Percentiles rank a stretch among this genome's conserved stretches.
Evolutionary conservation across 106 monocot species (phyloP).

Genomic region (Phalaenopsis aphrodite): DNA sequence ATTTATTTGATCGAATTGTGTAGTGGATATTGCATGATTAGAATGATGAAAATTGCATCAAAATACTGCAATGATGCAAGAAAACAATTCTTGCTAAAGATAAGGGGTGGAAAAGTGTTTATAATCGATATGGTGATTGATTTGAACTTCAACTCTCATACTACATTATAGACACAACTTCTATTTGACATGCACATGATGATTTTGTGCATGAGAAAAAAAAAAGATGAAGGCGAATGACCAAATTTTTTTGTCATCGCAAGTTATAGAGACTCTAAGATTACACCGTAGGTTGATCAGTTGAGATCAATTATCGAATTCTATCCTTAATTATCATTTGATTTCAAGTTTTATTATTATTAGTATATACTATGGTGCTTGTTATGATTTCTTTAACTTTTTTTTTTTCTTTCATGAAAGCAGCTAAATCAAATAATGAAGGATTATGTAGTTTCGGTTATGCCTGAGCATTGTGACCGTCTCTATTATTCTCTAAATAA

Average conservation of each 20-base stretch:
- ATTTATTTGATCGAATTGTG: background rate
- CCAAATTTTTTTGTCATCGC: constrained; percentile 3
- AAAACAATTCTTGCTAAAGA: constrained; percentile 8
- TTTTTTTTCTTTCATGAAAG: too few relatives aligned
- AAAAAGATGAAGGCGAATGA: constrained; percentile 19
- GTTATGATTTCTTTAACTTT: too few relatives aligned
- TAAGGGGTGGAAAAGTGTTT: constrained; percentile 13
- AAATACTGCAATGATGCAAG: constrained; percentile 11
- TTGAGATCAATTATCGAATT: constrained; percentile 18
- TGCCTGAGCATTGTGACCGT: too few relatives aligned
- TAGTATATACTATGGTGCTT: too few relatives aligned
- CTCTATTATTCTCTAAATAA: too few relatives aligned
- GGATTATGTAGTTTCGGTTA: too few relatives aligned
- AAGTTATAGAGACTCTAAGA: constrained; percentile 11
- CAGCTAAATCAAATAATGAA: too few relatives aligned
- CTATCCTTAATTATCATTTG: constrained; percentile 4
- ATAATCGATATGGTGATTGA: constrained; percentile 8
- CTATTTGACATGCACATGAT: constrained; percentile 10
- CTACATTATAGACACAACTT: background rate
- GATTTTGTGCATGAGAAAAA: constrained; percentile 9
- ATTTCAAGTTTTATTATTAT: too few relatives aligned
- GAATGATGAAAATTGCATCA: constrained; percentile 16
- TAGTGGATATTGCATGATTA: constrained; percentile 19
- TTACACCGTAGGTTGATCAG: background rate
- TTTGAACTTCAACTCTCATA: background rate